These are phyloP conservation scores for Tolypocladium pustulatum DNA, from an alignment of 2,329 filamentous ascomycete species.

Conservation along the genomic window DNA sequence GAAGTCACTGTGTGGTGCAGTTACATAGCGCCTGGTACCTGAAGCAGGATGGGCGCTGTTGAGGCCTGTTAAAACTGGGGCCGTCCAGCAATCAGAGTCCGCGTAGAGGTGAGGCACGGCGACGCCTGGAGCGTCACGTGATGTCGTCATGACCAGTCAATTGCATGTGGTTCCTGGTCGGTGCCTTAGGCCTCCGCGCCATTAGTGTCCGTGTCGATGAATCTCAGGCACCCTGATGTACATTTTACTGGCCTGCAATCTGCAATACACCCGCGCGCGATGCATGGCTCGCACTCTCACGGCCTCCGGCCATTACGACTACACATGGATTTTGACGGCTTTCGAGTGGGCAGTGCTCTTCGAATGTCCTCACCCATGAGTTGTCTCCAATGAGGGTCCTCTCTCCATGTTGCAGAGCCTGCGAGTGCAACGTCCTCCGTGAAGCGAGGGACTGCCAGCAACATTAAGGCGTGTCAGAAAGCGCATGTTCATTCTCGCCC, in stretches of 20 bases:
- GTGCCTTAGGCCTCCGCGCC: background rate
- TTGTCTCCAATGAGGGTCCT: background rate
- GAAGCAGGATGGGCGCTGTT: slow-evolving; percentile 15
- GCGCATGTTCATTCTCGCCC: background rate
- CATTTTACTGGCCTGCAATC: background rate
- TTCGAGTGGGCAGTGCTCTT: background rate
- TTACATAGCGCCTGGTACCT: slow-evolving; percentile 22
- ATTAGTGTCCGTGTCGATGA: background rate
- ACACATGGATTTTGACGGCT: too few species aligned
- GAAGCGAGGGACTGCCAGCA: background rate
- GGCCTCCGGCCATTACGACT: background rate
- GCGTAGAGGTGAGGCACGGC: background rate
- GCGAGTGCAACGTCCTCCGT: background rate
- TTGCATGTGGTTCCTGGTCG: background rate
- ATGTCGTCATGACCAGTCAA: background rate
- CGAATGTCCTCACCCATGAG: background rate
- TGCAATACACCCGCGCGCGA: background rate
- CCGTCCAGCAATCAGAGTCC: slow-evolving; percentile 1
- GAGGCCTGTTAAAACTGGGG: slow-evolving; percentile 10
- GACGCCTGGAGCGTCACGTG: background rate
- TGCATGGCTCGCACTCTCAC: background rate
- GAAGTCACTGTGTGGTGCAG: slow-evolving; percentile 23
- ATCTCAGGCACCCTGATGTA: background rate
- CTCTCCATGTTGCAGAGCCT: background rate
- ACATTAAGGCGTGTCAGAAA: background rate